These are phyloP conservation scores for Funneliformis caledonium DNA, from an alignment of 371 early-diverging fungal genomes.

Conservation along the genomic window DNA sequence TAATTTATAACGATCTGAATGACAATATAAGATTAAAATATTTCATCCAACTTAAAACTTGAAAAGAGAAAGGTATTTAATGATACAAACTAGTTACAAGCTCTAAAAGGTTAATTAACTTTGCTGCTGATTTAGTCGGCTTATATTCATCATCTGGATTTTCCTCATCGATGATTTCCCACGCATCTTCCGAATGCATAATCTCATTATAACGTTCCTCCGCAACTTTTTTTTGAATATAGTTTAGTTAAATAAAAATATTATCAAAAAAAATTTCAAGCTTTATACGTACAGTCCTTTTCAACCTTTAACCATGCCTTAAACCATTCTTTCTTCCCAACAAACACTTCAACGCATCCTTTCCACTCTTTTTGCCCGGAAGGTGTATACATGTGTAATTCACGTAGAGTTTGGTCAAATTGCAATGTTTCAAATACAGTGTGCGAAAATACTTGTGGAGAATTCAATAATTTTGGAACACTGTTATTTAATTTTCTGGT, in stretches of 20 bases:
- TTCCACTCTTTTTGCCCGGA: constrained; percentile 51
- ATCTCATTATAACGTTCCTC: constrained; percentile 65
- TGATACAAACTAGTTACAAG: constrained; percentile 59
- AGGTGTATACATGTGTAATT: constrained; percentile 64
- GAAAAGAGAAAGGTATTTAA: not conserved
- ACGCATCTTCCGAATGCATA: constrained; percentile 62
- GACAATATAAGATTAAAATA: not conserved
- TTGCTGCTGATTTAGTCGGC: constrained; percentile 63
- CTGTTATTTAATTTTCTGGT: constrained; percentile 64
- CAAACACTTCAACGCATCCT: constrained; percentile 58
- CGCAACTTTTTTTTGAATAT: constrained; percentile 50
- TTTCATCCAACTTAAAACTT: not conserved
- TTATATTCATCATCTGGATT: constrained; percentile 50
- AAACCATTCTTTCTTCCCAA: constrained; percentile 64
- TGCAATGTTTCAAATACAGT: constrained; percentile 71
- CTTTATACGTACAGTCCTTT: constrained; percentile 59
- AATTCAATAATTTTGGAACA: constrained; percentile 58
- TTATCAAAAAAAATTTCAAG: not conserved
- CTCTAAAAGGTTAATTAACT: constrained; percentile 62
- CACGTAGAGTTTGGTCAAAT: constrained; percentile 76
- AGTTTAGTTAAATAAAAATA: not conserved
- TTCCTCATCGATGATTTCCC: constrained; percentile 59
- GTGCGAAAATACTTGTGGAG: constrained; percentile 70
- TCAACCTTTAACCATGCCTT: constrained; percentile 77
- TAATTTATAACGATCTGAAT: constrained; percentile 35